Percentiles rank a stretch among this genome's conserved stretches.
phyloP scores from a whole-genome alignment of 805 yeast genomes.

The Cyberlindnera petersonii region DNA sequence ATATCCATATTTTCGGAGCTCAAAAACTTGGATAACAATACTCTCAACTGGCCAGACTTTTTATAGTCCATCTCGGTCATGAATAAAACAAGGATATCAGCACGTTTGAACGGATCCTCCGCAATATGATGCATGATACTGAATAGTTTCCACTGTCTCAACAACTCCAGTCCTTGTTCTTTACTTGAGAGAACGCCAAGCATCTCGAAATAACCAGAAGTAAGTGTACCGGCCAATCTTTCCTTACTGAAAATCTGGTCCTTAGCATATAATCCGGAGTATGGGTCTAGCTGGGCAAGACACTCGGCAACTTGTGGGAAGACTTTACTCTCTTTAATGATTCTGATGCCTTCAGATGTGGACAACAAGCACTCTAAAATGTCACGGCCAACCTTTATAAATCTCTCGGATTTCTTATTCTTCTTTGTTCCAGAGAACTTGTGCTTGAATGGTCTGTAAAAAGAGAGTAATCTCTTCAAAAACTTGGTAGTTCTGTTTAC shows the following conservation, averaged over 20 bases:
- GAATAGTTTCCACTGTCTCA: slow-evolving; percentile 82
- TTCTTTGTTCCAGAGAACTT: slow-evolving; percentile 59
- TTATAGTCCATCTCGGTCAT: slow-evolving; percentile 60
- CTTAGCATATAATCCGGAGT: slow-evolving; percentile 64
- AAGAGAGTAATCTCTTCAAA: slow-evolving; percentile 76
- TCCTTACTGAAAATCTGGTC: slow-evolving; percentile 69
- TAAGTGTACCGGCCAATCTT: slow-evolving; percentile 58
- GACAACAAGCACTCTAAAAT: slow-evolving; percentile 63
- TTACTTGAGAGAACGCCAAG: slow-evolving; percentile 67
- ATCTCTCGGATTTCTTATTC: slow-evolving; percentile 49
- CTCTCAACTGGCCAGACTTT: slow-evolving; percentile 60
- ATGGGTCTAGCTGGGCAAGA: slow-evolving; percentile 78
- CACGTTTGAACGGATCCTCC: slow-evolving; percentile 46
- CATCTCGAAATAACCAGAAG: slow-evolving; percentile 74
- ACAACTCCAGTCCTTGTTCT: slow-evolving; percentile 57
- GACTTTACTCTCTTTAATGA: slow-evolving; percentile 67
- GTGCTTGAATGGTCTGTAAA: slow-evolving; percentile 87
- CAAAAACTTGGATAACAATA: slow-evolving; percentile 61
- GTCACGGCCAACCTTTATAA: slow-evolving; percentile 70
- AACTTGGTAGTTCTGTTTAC: slow-evolving; percentile 76
- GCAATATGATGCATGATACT: slow-evolving; percentile 74
- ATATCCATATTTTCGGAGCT: slow-evolving; percentile 49
- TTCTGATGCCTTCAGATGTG: slow-evolving; percentile 61
- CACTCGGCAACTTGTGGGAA: slow-evolving; percentile 88
- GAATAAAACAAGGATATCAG: slow-evolving; percentile 53